Conservation (phyloP, 2,329 filamentous ascomycete genomes). For the Colletotrichum higginsianum region DNA sequence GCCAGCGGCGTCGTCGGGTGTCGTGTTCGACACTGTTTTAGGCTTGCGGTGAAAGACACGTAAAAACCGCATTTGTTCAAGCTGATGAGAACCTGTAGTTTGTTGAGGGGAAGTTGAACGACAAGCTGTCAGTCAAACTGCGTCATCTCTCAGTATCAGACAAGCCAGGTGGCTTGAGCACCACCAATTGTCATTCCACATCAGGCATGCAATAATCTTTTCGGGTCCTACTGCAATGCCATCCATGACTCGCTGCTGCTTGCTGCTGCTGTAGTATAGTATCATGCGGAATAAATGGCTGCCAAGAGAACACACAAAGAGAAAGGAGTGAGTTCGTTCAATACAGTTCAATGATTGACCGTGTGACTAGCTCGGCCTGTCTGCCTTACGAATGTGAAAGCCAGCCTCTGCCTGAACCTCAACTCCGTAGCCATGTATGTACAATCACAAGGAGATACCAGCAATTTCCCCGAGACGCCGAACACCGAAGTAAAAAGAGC, state of each 20-base stretch:
- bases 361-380: neutral
- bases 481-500: slow-evolving; percentile 11
- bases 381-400: neutral
- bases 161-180: neutral
- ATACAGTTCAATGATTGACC: neutral
- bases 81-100: no score
- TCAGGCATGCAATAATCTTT: neutral
- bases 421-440: slow-evolving; percentile 19
- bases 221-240: neutral
- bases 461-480: slow-evolving; percentile 5
- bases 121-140: neutral
- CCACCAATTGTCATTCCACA: neutral
- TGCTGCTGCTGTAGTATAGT: neutral
- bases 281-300: neutral
- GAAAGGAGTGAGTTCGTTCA: neutral
- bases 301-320: neutral
- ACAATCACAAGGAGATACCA: slow-evolving; percentile 5
- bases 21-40: neutral
- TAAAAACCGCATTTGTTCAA: neutral
- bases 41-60: neutral
- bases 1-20: neutral
- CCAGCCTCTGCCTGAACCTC: slow-evolving; percentile 2
- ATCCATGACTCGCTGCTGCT: no score
- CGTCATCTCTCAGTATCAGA: neutral
- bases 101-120: neutral